A percentile compares a stretch with the other conserved stretches of the same genome.
Evolutionary conservation across 2,329 filamentous ascomycete genomes (phyloP).

Genomic region (Talaromyces sp.): DNA sequence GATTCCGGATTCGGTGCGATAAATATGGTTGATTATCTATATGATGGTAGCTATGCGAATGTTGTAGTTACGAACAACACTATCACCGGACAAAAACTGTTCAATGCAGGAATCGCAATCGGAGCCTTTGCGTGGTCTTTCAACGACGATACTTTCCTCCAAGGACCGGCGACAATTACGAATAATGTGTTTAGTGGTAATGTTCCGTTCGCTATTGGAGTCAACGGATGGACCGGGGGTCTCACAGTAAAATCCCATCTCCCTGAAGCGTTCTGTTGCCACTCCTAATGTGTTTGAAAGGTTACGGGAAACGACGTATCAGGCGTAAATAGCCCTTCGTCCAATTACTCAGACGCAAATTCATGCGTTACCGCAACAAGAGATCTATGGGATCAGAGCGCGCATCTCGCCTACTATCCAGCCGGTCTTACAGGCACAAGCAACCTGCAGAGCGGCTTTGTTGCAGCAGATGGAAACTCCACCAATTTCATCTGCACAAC

Average conservation of each 20-base stretch:
- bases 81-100: constrained; percentile 13
- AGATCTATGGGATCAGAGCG: constrained; percentile 1
- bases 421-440: constrained; percentile 8
- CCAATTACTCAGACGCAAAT: neutral
- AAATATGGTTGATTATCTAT: constrained; percentile 15
- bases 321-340: neutral
- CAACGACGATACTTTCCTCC: neutral
- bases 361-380: constrained; percentile 1
- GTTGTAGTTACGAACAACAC: constrained; percentile 14
- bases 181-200: constrained; percentile 14
- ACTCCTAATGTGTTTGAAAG: neutral
- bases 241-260: constrained; percentile 5
- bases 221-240: constrained; percentile 16
- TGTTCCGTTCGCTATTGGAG: constrained; percentile 14
- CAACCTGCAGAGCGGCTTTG: constrained; percentile 11
- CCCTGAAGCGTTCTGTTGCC: neutral
- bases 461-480: constrained; percentile 7
- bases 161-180: constrained; percentile 13
- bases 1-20: constrained; percentile 15
- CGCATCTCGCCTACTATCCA: constrained; percentile 13
- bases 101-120: constrained; percentile 17
- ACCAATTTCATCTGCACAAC: constrained; percentile 17
- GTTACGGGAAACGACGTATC: constrained; percentile 14
- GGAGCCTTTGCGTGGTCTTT: constrained; percentile 15
- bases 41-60: constrained; percentile 13